These are phyloP conservation scores for Colletotrichum tropicale DNA, from an alignment of 2,329 filamentous ascomycete species.

Conservation along the genomic window DNA sequence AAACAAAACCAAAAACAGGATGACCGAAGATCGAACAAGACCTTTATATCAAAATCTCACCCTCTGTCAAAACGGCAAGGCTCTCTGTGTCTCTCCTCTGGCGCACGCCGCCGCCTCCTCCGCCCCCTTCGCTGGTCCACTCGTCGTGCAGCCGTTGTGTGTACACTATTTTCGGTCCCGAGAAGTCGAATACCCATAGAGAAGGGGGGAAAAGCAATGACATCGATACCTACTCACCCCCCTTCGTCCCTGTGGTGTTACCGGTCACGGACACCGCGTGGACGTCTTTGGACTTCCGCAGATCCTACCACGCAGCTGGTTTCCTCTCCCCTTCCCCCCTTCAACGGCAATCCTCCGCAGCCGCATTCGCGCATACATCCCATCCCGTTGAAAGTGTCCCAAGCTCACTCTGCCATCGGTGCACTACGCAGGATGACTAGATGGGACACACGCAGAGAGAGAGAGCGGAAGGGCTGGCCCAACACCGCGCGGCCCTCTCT, in stretches of 20 bases:
- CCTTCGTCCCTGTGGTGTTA: not conserved
- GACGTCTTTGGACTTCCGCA: not conserved
- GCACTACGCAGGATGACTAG: not conserved
- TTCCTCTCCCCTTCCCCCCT: not conserved
- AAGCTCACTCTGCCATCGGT: not conserved
- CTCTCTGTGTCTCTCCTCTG: not conserved
- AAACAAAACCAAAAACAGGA: not conserved
- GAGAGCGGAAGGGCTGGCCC: not conserved
- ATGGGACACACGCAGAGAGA: not conserved
- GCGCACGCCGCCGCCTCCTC: not conserved
- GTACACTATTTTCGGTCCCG: constrained; percentile 12
- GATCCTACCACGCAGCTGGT: constrained; percentile 8
- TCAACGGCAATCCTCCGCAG: not conserved
- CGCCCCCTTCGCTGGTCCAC: not conserved
- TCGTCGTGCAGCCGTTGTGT: not conserved
- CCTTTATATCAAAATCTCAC: constrained; percentile 5
- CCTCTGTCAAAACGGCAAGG: not conserved
- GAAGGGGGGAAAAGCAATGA: constrained; percentile 4
- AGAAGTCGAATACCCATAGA: not conserved
- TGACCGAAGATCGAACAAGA: constrained; percentile 1
- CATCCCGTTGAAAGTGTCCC: not conserved
- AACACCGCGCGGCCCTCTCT: not conserved
- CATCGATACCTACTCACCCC: not conserved
- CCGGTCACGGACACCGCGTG: constrained; percentile 12
- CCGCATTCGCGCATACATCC: not conserved